Base-by-base conservation (phyloP, 2,329 filamentous ascomycete genomes). In the Botrytis paeoniae region DNA sequence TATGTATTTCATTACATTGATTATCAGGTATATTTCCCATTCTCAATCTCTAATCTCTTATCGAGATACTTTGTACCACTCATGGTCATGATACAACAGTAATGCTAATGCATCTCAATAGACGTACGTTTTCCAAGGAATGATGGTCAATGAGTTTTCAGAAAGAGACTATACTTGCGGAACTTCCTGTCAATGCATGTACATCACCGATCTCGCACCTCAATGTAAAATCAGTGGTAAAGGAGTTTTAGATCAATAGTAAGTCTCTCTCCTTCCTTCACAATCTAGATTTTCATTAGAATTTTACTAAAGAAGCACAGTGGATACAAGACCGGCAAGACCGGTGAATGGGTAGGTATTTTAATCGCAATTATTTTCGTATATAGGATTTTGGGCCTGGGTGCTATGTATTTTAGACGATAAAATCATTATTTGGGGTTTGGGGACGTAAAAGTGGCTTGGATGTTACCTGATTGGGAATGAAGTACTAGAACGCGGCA, bases 1-100 rank as follows among this genome's bases (percentile, higher is more conserved):
- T 96, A 97, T 78, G 92, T 92, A 9, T 96, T 96, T 78, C 92
- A 95, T 80, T 97, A 95, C 81, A 95, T 95, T 79, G 92, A 97
- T 80, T 97, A 97, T 79, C 93, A 95, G 80, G 88, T 70, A 61
- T 57, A 48, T 37, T 45, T 32, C 41, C 29, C 39, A n/a, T 22
- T 35, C 32, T 35, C 2, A 16, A 20, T 29, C 41, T 29, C 8
- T 18, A 18, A 18, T 39, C 43, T 29, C 5, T 9, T 10, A 29
- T 39, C 16, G 7, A n/a, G 2, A 8, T n/a, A 41, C 69, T 45
- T 35, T 66, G 45, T 41, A 66, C 37, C 25, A n/a, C n/a, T 5
- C n/a, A 9, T 66, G n/a, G 32, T 45, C 9, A n/a, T 43, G 20
- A 32, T 5, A 66, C 18, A 22, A 43, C 7, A 71, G 29, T n/a